A percentile compares a stretch with the other conserved stretches of the same genome.
These are phyloP conservation scores for Russula brevipes DNA, from an alignment of 768 basidiomycete species.

Conservation along the genomic window DNA sequence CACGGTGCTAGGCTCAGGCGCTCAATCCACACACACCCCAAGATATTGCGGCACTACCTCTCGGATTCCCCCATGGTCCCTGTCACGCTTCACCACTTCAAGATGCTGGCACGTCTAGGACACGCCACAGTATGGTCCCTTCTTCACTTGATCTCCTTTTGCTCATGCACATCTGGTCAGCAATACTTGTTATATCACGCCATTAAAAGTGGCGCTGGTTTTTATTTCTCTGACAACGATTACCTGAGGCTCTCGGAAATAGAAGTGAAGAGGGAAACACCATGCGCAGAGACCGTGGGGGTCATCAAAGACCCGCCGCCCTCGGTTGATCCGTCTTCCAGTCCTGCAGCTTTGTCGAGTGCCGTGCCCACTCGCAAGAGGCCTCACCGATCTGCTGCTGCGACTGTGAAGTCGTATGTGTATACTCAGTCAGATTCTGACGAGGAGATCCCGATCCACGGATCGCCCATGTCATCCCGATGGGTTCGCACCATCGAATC, in stretches of 20 bases:
- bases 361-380: slow-evolving; percentile 38
- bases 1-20: slow-evolving; percentile 33
- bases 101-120: slow-evolving; percentile 64
- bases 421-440: slow-evolving; percentile 68
- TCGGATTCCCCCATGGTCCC: slow-evolving; percentile 46
- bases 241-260: slow-evolving; percentile 40
- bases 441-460: slow-evolving; percentile 49
- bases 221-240: slow-evolving; percentile 65
- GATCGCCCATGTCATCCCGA: slow-evolving; percentile 28
- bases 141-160: background rate
- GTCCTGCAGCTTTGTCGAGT: slow-evolving; percentile 29
- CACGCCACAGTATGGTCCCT: slow-evolving; percentile 47
- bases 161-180: slow-evolving; percentile 32
- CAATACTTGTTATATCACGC: slow-evolving; percentile 51
- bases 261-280: slow-evolving; percentile 24
- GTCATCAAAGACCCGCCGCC: background rate
- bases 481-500: slow-evolving; percentile 39
- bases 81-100: slow-evolving; percentile 71
- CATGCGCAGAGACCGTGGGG: slow-evolving; percentile 22
- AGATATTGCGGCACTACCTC: slow-evolving; percentile 27
- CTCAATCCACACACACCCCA: slow-evolving; percentile 46
- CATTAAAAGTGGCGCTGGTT: slow-evolving; percentile 62
- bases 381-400: slow-evolving; percentile 53
- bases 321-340: slow-evolving; percentile 25
- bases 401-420: slow-evolving; percentile 54